These are phyloP conservation scores for Psilocybe tampanensis DNA, from an alignment of 768 basidiomycete genomes.

Conservation along the genomic window DNA sequence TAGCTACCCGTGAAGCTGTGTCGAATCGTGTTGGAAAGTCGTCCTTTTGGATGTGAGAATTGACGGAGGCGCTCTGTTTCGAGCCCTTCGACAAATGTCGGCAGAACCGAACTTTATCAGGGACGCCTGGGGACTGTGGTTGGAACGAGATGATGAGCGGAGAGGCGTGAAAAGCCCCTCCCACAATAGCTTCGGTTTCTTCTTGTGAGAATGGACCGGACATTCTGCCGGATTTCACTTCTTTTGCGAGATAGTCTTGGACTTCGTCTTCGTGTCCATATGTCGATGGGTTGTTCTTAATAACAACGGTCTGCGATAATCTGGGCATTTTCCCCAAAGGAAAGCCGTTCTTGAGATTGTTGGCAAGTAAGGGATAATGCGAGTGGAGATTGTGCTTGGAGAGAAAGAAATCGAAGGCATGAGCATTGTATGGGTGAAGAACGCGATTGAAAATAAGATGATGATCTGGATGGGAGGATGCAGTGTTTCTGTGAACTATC, in stretches of 20 bases:
- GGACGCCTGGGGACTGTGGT: constrained; percentile 23
- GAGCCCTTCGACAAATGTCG: constrained; percentile 27
- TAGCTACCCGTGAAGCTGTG: constrained; percentile 22
- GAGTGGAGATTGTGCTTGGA: background rate
- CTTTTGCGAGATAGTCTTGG: background rate
- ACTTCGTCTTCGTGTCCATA: background rate
- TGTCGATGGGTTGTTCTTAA: background rate
- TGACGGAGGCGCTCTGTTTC: constrained; percentile 19
- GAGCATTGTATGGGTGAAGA: background rate
- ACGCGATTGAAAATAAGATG: background rate
- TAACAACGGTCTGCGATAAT: background rate
- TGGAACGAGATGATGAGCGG: constrained; percentile 29
- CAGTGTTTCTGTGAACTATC: background rate
- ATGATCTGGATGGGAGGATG: background rate
- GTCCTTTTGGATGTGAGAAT: constrained; percentile 26
- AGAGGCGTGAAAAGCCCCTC: constrained; percentile 31
- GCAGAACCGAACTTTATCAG: constrained; percentile 29
- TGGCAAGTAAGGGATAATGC: background rate
- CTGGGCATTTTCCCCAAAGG: constrained; percentile 1
- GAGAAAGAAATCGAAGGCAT: background rate
- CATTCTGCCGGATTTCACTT: constrained; percentile 18
- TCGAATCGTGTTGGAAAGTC: constrained; percentile 30
- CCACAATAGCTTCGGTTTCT: constrained; percentile 20
- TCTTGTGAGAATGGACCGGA: constrained; percentile 26
- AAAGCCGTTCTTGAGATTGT: constrained; percentile 1